Base-by-base conservation (phyloP, 2,329 filamentous ascomycete species). In the Penicillium paneum region DNA sequence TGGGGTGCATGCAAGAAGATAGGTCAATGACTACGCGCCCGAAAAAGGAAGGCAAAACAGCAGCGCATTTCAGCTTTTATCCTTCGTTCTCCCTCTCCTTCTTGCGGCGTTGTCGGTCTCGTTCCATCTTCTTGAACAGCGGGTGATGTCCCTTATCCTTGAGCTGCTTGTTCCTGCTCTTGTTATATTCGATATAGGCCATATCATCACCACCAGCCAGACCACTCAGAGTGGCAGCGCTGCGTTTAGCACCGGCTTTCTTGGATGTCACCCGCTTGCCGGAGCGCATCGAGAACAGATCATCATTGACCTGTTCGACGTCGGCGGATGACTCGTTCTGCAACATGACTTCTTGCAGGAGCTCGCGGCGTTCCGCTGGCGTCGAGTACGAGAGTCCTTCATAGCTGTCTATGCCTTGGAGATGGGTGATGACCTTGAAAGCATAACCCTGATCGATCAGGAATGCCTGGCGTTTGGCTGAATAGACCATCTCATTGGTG, bases 401-500 rank as follows among this genome's bases (percentile, higher is more conserved):
- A 49, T 93, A 88, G 55, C 90, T 84, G 57, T 97, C 90, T 60
- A 99, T 91, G 47, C 93, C 94, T 67, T 92, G 88, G 8, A 99
- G 81, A 67, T 96, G 91, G 0, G 94, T 99, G 71, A 99, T 99
- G 58, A 97, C 93, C 71, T 97, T 97, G 82, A 99, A 99, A 0
- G 94, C 93, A 71, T 99, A 99, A 10, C 94, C 94, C 74, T 99
- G 94, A 63, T 99, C 94, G 21, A 99, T 92, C 1, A 99, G 80
- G 77, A 99, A 99, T 1, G 94, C 93, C 74, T 99, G 94, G 10
- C 94, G 84, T 74, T 97, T 97, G 4, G 91, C 92, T 0, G 93
- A 97, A 73, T 96, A 99, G 70, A 87, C 94, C 93, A 99, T 97
- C 72, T 99, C 94, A 58, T 92, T 88, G 0, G 94, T 99, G 70